Percentiles rank a stretch among this genome's conserved stretches.
These are phyloP conservation scores for Cruciata laevipes DNA, from an alignment of 257 asterid species.

Conservation along the genomic window DNA sequence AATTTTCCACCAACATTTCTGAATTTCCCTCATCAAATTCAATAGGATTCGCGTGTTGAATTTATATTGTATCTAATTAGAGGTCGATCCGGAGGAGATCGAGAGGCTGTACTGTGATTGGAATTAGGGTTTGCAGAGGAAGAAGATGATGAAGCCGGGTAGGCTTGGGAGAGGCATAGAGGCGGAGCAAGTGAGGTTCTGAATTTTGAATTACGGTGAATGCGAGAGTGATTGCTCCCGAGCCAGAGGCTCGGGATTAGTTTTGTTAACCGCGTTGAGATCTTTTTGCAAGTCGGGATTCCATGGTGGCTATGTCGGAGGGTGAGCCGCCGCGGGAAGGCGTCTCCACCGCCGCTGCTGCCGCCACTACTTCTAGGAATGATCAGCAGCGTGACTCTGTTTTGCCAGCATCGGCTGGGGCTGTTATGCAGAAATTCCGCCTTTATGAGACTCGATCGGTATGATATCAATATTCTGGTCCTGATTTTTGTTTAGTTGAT, in stretches of 20 bases:
- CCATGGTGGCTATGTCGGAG: slow-evolving; percentile 37
- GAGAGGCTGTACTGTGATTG: background rate
- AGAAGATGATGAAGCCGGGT: slow-evolving; percentile 38
- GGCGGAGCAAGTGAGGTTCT: slow-evolving; percentile 26
- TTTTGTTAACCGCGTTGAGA: slow-evolving; percentile 15
- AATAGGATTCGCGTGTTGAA: background rate
- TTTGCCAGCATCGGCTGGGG: slow-evolving; percentile 36
- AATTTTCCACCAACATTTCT: background rate
- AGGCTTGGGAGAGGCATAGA: slow-evolving; percentile 33
- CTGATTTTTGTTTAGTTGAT: background rate
- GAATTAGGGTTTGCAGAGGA: slow-evolving; percentile 18
- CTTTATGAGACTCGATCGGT: slow-evolving; percentile 93
- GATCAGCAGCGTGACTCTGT: slow-evolving; percentile 25
- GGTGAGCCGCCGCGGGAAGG: slow-evolving; percentile 17
- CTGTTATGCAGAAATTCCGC: slow-evolving; percentile 85
- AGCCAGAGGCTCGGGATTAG: slow-evolving; percentile 83
- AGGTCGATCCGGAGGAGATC: slow-evolving; percentile 12
- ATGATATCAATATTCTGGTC: background rate
- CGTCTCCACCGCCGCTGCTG: background rate
- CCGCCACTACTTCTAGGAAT: background rate
- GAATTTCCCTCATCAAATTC: background rate
- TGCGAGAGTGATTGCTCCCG: slow-evolving; percentile 89
- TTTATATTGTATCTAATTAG: background rate
- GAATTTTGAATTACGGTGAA: slow-evolving; percentile 26
- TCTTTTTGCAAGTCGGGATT: slow-evolving; percentile 11